Conservation (phyloP, 1,284 basidiomycete genomes). For the Microbotryum saponariae region DNA sequence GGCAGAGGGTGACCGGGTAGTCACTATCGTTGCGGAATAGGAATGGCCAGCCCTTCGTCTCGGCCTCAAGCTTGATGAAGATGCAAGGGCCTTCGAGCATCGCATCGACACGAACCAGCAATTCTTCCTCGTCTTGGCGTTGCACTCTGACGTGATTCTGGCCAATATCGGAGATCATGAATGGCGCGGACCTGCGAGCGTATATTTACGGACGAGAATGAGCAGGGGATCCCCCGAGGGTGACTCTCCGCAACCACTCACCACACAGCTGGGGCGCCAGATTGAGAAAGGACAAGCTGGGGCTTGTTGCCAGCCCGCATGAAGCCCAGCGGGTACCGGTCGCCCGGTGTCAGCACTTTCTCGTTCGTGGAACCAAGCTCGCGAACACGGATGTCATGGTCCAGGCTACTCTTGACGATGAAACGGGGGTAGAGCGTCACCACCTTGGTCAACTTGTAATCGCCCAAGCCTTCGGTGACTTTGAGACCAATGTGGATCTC, state of each 20-base stretch:
- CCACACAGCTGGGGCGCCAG: conserved; percentile 74
- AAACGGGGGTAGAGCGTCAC: conserved; percentile 88
- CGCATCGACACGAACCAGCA: conserved; percentile 73
- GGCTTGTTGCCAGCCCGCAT: conserved; percentile 53
- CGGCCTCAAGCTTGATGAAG: conserved; percentile 66
- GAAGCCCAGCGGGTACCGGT: conserved; percentile 63
- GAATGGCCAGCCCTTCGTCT: conserved; percentile 77
- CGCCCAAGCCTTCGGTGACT: conserved; percentile 86
- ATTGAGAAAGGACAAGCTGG: conserved; percentile 72
- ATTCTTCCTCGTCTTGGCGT: conserved; percentile 45
- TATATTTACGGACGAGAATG: background rate
- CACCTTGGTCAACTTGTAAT: conserved; percentile 94
- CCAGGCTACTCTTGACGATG: conserved; percentile 74
- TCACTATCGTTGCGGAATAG: conserved; percentile 83
- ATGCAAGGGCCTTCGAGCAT: conserved; percentile 81
- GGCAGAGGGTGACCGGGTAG: conserved; percentile 61
- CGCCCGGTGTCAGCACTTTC: conserved; percentile 49
- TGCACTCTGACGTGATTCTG: conserved; percentile 66
- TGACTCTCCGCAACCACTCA: conserved; percentile 41
- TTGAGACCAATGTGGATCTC: conserved; percentile 84
- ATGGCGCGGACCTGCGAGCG: conserved; percentile 69
- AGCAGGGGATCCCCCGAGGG: background rate
- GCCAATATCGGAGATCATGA: conserved; percentile 89
- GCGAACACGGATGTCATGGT: conserved; percentile 65
- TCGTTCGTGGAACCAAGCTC: conserved; percentile 61